phyloP scores from a whole-genome alignment of 208 protist genomes.

The Lotmaria passim region DNA sequence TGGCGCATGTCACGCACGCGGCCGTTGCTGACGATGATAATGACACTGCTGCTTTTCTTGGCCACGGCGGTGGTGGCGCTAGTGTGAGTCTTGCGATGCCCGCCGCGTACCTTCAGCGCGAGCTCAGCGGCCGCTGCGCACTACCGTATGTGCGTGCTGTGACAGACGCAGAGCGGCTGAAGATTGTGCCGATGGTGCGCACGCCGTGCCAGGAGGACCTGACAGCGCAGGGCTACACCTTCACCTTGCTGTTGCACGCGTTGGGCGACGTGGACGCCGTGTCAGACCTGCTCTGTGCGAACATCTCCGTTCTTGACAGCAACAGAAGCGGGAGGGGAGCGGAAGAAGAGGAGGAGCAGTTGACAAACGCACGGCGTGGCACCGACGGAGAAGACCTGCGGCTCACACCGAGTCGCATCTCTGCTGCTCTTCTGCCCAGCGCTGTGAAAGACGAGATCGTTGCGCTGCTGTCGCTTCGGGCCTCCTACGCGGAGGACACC shows the following conservation, averaged over 20 bases:
- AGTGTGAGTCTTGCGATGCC: slow-evolving; percentile 28
- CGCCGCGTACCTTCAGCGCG: slow-evolving; percentile 21
- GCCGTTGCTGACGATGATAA: no score
- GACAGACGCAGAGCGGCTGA: slow-evolving; percentile 44
- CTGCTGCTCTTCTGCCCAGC: slow-evolving; percentile 19
- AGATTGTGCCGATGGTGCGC: slow-evolving; percentile 57
- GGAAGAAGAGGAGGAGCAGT: background rate
- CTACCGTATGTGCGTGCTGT: slow-evolving; percentile 18
- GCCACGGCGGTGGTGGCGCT: no score
- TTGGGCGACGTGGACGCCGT: slow-evolving; percentile 78
- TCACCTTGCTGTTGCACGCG: slow-evolving; percentile 76
- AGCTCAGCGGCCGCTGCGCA: slow-evolving; percentile 11
- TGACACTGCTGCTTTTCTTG: no score
- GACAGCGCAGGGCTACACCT: slow-evolving; percentile 60
- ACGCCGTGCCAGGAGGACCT: slow-evolving; percentile 75
- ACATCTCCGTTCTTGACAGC: slow-evolving; percentile 9
- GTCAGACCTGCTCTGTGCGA: slow-evolving; percentile 40
- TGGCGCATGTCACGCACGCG: no score
- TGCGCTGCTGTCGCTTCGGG: slow-evolving; percentile 37
- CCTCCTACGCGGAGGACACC: slow-evolving; percentile 58
- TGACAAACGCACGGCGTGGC: background rate
- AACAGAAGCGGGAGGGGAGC: background rate
- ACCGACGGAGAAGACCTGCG: background rate
- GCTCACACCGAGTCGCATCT: slow-evolving; percentile 20
- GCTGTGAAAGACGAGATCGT: slow-evolving; percentile 36